Conservation (phyloP, 495 filamentous ascomycete genomes). For the Aspergillus saccharolyticus region DNA sequence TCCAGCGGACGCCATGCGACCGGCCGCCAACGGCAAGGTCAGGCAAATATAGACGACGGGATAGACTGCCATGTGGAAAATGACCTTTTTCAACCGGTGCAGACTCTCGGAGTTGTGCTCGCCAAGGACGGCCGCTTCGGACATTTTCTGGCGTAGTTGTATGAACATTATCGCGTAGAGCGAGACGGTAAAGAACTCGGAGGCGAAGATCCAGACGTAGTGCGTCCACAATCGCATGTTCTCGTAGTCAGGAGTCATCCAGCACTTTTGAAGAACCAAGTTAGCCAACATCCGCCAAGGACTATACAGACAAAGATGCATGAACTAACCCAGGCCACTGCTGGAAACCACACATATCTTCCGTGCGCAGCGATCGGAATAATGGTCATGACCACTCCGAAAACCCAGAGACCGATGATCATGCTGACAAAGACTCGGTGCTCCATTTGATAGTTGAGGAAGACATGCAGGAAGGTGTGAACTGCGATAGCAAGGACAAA, state of each 20-base stretch:
- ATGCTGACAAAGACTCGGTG: conserved; percentile 42
- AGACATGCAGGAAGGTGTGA: conserved; percentile 57
- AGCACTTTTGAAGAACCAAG: conserved; percentile 44
- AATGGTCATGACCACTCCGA: conserved; percentile 50
- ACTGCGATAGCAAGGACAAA: conserved; percentile 60
- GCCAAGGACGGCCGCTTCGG: conserved; percentile 26
- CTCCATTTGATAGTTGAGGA: conserved; percentile 46
- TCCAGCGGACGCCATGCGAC: conserved; percentile 56
- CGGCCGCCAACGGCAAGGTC: conserved; percentile 58
- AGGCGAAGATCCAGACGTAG: conserved; percentile 68
- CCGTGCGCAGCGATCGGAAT: conserved; percentile 46
- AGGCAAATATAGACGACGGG: conserved; percentile 61
- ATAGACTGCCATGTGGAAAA: conserved; percentile 61
- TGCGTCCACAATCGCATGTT: conserved; percentile 58
- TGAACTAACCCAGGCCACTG: conserved; percentile 53
- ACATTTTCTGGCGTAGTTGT: conserved; percentile 39
- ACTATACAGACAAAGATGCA: too few species aligned
- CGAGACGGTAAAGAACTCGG: conserved; percentile 52
- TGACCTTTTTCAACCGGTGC: conserved; percentile 29
- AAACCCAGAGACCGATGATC: conserved; percentile 48
- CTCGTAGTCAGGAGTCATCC: conserved; percentile 55
- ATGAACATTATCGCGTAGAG: conserved; percentile 59
- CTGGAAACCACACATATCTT: conserved; percentile 51
- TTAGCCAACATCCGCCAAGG: background rate
- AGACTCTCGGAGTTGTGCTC: conserved; percentile 20